Conservation (phyloP, 2,329 filamentous ascomycete species). For the Dactylellina leptospora region DNA sequence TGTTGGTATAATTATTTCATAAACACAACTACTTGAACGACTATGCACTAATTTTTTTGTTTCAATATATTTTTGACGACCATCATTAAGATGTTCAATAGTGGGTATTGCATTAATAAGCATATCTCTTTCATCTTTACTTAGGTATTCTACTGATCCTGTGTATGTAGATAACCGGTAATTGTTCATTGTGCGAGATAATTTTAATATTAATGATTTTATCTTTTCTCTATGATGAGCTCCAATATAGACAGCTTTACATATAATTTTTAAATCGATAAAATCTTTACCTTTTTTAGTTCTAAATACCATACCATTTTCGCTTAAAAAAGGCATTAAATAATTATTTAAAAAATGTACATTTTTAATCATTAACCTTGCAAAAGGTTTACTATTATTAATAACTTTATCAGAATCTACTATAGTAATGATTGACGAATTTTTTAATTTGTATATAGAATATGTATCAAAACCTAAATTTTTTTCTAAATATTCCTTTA, state of each 20-base stretch:
- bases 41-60: slow-evolving; percentile 34
- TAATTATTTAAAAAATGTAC: slow-evolving; percentile 32
- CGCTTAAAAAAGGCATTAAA: slow-evolving; percentile 30
- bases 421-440: slow-evolving; percentile 30
- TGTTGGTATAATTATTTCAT: slow-evolving; percentile 39
- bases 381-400: slow-evolving; percentile 34
- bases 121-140: slow-evolving; percentile 29
- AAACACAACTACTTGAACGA: slow-evolving; percentile 33
- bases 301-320: slow-evolving; percentile 26
- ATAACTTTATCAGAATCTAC: slow-evolving; percentile 22
- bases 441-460: slow-evolving; percentile 31
- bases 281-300: slow-evolving; percentile 35
- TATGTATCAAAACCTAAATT: slow-evolving; percentile 33
- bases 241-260: slow-evolving; percentile 34
- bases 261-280: slow-evolving; percentile 24
- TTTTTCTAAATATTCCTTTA: slow-evolving; percentile 33
- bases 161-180: slow-evolving; percentile 24
- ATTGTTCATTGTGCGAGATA: slow-evolving; percentile 28
- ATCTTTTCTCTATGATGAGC: slow-evolving; percentile 26
- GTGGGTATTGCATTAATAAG: slow-evolving; percentile 31
- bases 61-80: slow-evolving; percentile 31
- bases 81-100: slow-evolving; percentile 34
- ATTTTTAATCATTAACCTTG: slow-evolving; percentile 23
- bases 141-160: slow-evolving; percentile 26
- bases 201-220: slow-evolving; percentile 33